Evolutionary conservation across 768 basidiomycete species (phyloP), one percentile per base, ranked within the genome.

Genomic region (Tremella mesenterica): DNA sequence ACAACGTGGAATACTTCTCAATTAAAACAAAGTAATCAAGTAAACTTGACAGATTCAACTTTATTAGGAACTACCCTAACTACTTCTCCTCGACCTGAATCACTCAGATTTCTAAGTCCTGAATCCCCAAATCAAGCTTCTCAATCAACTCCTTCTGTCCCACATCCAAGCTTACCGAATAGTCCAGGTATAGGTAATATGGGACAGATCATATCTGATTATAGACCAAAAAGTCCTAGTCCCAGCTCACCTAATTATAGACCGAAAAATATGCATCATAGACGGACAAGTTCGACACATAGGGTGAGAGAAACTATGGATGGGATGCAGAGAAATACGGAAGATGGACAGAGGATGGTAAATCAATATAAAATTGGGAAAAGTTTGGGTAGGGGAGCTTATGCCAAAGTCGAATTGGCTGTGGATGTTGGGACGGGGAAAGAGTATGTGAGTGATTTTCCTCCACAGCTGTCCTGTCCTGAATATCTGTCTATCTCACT

Each of bases 351-450:
- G 33, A 50, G 65, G 26, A 64, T 73, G 60, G 63, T 73, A 34
- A 73, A 73, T 45, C 64, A 71, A 44, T 73, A 70, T 51, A 62
- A 51, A 44, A 64, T 74, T 12, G 71, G 71, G 23, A 62, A 62
- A 23, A 54, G 61, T 27, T 44, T 74, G 23, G 73, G 73, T 3
- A 65, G 64, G 50, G 73, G 73, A 2, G 72, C 68, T 10, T 74
- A 69, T 54, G 73, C 70, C 1, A 69, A 59, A n/a, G 73, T 74
- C 14, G 71, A 74, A 43, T 57, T 72, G 27, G 73, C 54, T 3
- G 61, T 72, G 0, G 69, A 74, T 55, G 65, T 73, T 8, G 69
- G 67, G 18, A 72, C 72, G 21, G 72, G 72, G 0, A 20, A 50
- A 16, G 65, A 68, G 57, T 74, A 71, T 47, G 73, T 72, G 34